Percentiles rank a stretch among this genome's conserved stretches.
Evolutionary conservation across 2,329 filamentous ascomycete species (phyloP).

Genomic region (Neofusicoccum ribis): DNA sequence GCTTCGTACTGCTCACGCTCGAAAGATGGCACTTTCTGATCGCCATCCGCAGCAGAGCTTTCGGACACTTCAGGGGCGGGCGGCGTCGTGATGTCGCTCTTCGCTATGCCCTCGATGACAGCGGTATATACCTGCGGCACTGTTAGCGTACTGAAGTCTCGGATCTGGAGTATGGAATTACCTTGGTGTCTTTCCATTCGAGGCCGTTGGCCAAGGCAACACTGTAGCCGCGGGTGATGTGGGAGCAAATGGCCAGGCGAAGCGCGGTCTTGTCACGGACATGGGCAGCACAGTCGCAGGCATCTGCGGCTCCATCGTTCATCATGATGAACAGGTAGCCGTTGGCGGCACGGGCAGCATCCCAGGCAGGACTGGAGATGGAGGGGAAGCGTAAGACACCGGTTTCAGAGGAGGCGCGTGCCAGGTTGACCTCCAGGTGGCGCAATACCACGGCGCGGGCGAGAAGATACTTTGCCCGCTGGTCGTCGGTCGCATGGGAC

Average conservation of each 20-base stretch:
- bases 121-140: background rate
- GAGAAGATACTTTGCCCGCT: slow-evolving; percentile 58
- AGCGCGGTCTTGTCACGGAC: background rate
- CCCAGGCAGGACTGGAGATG: slow-evolving; percentile 52
- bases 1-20: background rate
- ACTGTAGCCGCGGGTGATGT: slow-evolving; percentile 59
- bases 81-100: background rate
- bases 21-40: background rate
- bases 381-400: slow-evolving; percentile 51
- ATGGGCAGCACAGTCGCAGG: background rate
- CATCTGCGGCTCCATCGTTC: slow-evolving; percentile 59
- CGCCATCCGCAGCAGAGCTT: too few species aligned
- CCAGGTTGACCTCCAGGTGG: slow-evolving; percentile 57
- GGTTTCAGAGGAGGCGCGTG: slow-evolving; percentile 40
- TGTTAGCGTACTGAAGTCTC: background rate
- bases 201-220: slow-evolving; percentile 65
- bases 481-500: slow-evolving; percentile 30
- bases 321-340: slow-evolving; percentile 68
- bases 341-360: slow-evolving; percentile 54
- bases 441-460: slow-evolving; percentile 64
- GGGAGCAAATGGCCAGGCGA: slow-evolving; percentile 47
- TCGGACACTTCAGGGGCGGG: background rate
- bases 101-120: background rate
- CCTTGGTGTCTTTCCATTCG: slow-evolving; percentile 65
- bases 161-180: slow-evolving; percentile 26